Evolutionary conservation across 75 land plant species (phyloP), one percentile per base, ranked within the genome.

Genomic region (Sequoia sempervirens): DNA sequence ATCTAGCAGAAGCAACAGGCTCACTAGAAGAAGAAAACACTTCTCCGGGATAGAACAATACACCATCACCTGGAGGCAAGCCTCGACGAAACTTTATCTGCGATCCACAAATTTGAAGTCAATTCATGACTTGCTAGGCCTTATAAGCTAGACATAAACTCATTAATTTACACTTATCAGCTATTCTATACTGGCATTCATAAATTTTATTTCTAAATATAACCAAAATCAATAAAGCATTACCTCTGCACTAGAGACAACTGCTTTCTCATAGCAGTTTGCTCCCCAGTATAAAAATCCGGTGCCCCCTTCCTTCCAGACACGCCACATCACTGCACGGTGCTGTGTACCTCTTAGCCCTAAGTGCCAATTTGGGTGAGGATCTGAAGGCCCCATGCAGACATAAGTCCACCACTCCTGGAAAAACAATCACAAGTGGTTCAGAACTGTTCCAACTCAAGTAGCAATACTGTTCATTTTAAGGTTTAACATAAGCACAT

Each of bases 321-420:
- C 98, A 82, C 98, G 98, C 99, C 99, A 97, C 91, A 97, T 90
- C 3, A 97, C 99, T 80, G 98, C 99, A 80, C 99, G 94, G 66
- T 97, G 99, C 83, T 97, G 99, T 81, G 99, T 92, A 52, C 99
- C 99, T 86, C 98, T 90, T 98, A 96, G 94, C 20, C 99, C 99
- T 54, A 97, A 91, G 82, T 97, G 99, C 99, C 95, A 97, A 75
- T 97, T 97, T 46, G 99, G 99, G 84, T 94, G 98, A 47, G 98
- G 99, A 87, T 97, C 99, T 81, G 96, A 87, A 75, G 99, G 99
- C 38, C 98, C 99, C 99, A 97, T 95, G 91, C 99, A 97, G 18
- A 97, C 96, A 91, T 97, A 97, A 17, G 99, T 97, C 99, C 99
- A 97, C 99, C 99, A 97, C 85, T 97, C 99, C 99, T 97, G 84